Evolutionary conservation across 768 basidiomycete genomes (phyloP).

Genomic region (Hirschioporus abietinus): DNA sequence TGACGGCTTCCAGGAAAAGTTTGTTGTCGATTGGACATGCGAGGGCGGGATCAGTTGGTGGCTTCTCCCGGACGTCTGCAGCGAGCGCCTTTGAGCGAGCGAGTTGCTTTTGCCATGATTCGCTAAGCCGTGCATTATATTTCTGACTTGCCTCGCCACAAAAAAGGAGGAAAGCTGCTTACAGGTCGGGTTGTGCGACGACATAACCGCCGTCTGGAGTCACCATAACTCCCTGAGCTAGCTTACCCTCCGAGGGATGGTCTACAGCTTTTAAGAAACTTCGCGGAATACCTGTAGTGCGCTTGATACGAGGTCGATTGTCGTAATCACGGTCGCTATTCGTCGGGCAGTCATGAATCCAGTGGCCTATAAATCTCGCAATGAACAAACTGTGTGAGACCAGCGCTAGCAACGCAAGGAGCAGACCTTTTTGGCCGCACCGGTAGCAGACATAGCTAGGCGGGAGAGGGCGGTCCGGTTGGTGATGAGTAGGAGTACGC

Average conservation of each 20-base stretch:
- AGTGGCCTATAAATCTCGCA: constrained; percentile 63
- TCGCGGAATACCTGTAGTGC: constrained; percentile 96
- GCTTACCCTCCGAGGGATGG: constrained; percentile 65
- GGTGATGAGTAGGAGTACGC: constrained; percentile 43
- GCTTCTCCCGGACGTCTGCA: constrained; percentile 83
- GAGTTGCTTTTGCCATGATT: constrained; percentile 92
- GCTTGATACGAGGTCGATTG: constrained; percentile 90
- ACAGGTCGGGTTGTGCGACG: constrained; percentile 95
- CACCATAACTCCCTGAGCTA: constrained; percentile 91
- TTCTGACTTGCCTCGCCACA: neutral
- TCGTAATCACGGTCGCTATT: constrained; percentile 95
- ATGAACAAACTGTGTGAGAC: constrained; percentile 3
- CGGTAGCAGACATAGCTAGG: constrained; percentile 98
- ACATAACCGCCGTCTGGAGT: constrained; percentile 98
- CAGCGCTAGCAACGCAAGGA: neutral
- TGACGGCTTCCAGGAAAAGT: constrained; percentile 90
- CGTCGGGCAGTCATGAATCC: constrained; percentile 99
- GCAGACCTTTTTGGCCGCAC: constrained; percentile 92
- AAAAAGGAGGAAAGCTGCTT: constrained; percentile 29
- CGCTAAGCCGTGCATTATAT: constrained; percentile 40
- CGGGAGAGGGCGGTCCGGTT: constrained; percentile 76
- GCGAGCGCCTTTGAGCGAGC: constrained; percentile 72
- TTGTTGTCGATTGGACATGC: constrained; percentile 90
- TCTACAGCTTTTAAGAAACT: constrained; percentile 97
- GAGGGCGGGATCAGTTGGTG: constrained; percentile 72